Percentiles rank a stretch among this genome's conserved stretches.
Evolutionary conservation across 345 rosid species (phyloP).

Genomic region (Populus tremula): DNA sequence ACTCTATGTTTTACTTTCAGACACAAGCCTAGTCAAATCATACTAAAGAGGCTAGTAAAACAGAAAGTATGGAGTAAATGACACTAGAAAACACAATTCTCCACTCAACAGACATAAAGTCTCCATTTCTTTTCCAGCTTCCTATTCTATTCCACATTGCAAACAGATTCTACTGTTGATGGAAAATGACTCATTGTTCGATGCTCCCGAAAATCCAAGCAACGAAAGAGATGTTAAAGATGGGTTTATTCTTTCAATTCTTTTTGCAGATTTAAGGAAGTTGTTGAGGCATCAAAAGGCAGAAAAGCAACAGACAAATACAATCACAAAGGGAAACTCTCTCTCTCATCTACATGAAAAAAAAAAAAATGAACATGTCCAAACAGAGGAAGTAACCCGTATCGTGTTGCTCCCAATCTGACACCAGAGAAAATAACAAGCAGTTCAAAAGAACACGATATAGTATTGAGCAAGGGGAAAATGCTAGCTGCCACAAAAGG

Average conservation of each 20-base stretch:
- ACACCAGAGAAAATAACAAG: conserved; percentile 6
- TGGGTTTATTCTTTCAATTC: conserved; percentile 34
- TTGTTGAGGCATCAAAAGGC: conserved; percentile 24
- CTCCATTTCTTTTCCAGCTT: conserved; percentile 25
- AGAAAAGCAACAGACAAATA: conserved; percentile 25
- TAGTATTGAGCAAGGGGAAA: conserved; percentile 6
- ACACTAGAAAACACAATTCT: neutral
- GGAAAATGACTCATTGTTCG: conserved; percentile 51
- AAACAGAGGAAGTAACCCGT: conserved; percentile 17
- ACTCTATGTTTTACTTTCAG: neutral
- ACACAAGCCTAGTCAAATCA: neutral
- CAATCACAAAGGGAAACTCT: conserved; percentile 15
- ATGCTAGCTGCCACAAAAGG: conserved; percentile 7
- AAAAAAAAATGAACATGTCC: conserved; percentile 36
- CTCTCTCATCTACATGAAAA: conserved; percentile 25
- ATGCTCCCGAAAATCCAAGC: conserved; percentile 41
- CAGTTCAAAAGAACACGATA: conserved; percentile 6
- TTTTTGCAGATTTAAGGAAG: conserved; percentile 46
- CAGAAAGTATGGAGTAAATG: neutral
- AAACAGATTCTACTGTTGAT: conserved; percentile 41
- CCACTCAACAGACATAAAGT: conserved; percentile 3
- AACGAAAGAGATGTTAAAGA: conserved; percentile 41
- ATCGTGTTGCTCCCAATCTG: neutral
- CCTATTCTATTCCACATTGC: conserved; percentile 26
- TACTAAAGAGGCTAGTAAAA: neutral